Base-by-base conservation (phyloP, 495 filamentous ascomycete species). In the Penicillium malachiteum region DNA sequence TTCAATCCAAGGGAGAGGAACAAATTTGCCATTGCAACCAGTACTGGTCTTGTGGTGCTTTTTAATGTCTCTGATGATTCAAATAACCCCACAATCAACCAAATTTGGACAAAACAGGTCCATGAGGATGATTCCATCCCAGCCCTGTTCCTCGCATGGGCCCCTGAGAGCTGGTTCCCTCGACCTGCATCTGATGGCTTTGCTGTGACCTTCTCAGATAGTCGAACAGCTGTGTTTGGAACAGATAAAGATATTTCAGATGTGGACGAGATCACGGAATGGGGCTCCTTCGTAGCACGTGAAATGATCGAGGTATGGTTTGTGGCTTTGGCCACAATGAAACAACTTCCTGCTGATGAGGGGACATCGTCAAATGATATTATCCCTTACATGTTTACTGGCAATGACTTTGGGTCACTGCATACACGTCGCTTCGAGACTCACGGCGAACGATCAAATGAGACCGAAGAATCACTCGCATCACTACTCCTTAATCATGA, bases 141-240 rank as follows among this genome's bases (percentile, higher is more conserved):
- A 4, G 81, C 92, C 3, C 76, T 90, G 1, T 87, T 86, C 14
- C 81, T 92, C 35, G 77, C 81, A 14, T 96, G 88, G 85, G 78
- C 86, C 50, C 89, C 89, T 0, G 64, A 69, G 7, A 55, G 71
- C 35, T 78, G 71, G 71, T 66, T 74, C 26, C 52, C 59, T 5
- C 39, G 38, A 12, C 11, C 58, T 59, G 2, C 61, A 71, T 40
- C 62, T 69, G 48, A 72, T 88, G 73, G 70, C 5, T 76, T 79
- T 44, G 91, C 83, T 1, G 73, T 88, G 30, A 88, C 91, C 0
- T 83, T 91, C 16, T 88, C 87, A 0, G 79, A 85, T 52, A 87
- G 89, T 9, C 58, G 60, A 60, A 81, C 55, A 71, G 87, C 50
- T 62, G 75, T 68, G 57, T 89, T 68, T 59, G 82, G 54, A 51